A percentile compares a stretch with the other conserved stretches of the same genome.
These are phyloP conservation scores for Chaetomium globosum DNA, from an alignment of 2,329 filamentous ascomycete species.

Conservation along the genomic window DNA sequence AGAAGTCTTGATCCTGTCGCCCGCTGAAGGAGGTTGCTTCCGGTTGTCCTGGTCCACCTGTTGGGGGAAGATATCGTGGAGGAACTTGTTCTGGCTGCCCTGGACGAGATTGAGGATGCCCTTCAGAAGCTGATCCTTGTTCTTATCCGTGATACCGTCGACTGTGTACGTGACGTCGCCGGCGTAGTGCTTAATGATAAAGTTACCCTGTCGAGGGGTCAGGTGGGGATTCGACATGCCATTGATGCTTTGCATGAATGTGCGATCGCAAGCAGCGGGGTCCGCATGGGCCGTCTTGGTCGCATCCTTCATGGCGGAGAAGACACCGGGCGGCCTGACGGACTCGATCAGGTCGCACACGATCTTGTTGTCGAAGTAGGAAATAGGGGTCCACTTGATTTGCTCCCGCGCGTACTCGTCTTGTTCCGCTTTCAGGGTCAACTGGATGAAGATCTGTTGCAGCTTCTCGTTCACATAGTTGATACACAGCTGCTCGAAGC, in stretches of 20 bases:
- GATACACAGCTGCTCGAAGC: conserved; percentile 98
- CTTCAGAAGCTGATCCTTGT: conserved; percentile 96
- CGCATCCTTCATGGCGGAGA: conserved; percentile 94
- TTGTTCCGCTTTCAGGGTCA: conserved; percentile 94
- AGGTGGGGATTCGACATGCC: conserved; percentile 91
- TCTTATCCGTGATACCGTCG: conserved; percentile 98
- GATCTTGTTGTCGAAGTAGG: conserved; percentile 99
- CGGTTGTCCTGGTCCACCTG: conserved; percentile 96
- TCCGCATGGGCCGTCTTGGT: conserved; percentile 98
- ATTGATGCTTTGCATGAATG: conserved; percentile 91
- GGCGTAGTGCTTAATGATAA: conserved; percentile 98
- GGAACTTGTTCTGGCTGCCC: conserved; percentile 79
- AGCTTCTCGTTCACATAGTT: conserved; percentile 99
- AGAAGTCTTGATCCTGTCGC: conserved; percentile 92
- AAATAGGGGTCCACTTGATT: conserved; percentile 98
- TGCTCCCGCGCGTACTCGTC: conserved; percentile 95
- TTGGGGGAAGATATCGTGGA: conserved; percentile 87
- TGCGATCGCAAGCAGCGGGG: conserved; percentile 88
- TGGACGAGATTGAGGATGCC: conserved; percentile 86
- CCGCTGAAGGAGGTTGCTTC: conserved; percentile 88
- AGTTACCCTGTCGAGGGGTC: conserved; percentile 87
- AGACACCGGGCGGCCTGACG: conserved; percentile 84
- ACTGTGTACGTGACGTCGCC: conserved; percentile 94
- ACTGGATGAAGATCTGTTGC: conserved; percentile 98
- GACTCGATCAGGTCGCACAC: conserved; percentile 97